These are phyloP conservation scores for Ophiostoma novo-ulmi DNA, from an alignment of 2,329 filamentous ascomycete genomes.

Conservation along the genomic window DNA sequence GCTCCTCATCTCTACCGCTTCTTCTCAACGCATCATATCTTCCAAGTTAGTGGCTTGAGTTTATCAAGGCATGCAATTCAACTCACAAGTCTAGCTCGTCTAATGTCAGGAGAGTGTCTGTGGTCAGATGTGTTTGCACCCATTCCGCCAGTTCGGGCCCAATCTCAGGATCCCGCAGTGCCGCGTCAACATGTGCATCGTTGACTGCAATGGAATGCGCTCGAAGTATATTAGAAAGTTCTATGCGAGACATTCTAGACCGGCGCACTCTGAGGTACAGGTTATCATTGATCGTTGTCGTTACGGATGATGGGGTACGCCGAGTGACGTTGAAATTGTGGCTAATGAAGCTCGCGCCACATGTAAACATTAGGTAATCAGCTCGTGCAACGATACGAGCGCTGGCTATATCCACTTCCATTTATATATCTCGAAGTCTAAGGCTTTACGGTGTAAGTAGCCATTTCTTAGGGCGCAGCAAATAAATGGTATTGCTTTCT, in stretches of 20 bases:
- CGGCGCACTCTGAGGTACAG: not conserved
- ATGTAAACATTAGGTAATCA: slow-evolving; percentile 12
- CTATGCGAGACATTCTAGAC: not conserved
- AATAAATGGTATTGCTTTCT: not conserved
- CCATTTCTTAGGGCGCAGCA: not conserved
- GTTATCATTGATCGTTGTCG: not conserved
- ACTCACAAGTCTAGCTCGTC: slow-evolving; percentile 53
- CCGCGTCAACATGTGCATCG: slow-evolving; percentile 33
- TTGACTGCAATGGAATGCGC: slow-evolving; percentile 21
- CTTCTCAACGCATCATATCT: slow-evolving; percentile 45
- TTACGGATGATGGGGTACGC: not conserved
- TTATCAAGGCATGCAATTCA: slow-evolving; percentile 23
- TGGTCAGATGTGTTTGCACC: slow-evolving; percentile 45
- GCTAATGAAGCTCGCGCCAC: slow-evolving; percentile 5
- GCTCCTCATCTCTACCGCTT: slow-evolving; percentile 44
- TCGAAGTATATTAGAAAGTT: slow-evolving; percentile 23
- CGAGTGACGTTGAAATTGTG: slow-evolving; percentile 2
- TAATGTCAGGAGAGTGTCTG: slow-evolving; percentile 49
- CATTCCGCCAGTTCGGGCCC: slow-evolving; percentile 42
- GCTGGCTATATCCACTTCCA: not conserved
- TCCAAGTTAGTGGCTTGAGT: slow-evolving; percentile 44
- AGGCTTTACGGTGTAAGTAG: not conserved
- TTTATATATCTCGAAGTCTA: no score
- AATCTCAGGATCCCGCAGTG: slow-evolving; percentile 36
- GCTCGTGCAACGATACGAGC: not conserved